Conservation (phyloP, 495 filamentous ascomycete species). For the Venustampulla echinocandica region DNA sequence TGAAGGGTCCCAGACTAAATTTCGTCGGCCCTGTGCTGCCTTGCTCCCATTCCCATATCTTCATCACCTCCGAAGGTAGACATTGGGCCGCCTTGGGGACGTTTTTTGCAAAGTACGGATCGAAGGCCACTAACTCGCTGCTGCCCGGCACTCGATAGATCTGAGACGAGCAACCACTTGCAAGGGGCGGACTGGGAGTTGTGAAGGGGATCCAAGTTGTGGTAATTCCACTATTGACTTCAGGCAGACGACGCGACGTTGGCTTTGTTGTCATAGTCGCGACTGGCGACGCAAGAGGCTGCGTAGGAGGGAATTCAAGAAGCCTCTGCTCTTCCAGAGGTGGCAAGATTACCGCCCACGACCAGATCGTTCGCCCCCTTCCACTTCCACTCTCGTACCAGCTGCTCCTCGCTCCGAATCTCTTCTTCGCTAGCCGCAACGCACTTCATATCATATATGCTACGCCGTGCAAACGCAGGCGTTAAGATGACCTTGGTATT, state of each 20-base stretch:
- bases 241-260: too few relatives aligned
- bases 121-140: slow-evolving; percentile 47
- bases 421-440: too few relatives aligned
- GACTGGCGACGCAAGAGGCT: slow-evolving; percentile 13
- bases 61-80: not conserved
- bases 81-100: not conserved
- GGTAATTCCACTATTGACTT: slow-evolving; percentile 5
- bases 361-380: not conserved
- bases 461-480: not conserved
- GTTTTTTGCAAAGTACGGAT: slow-evolving; percentile 60
- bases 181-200: slow-evolving; percentile 1
- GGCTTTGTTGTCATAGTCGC: slow-evolving; percentile 8
- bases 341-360: not conserved
- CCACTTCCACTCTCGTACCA: not conserved
- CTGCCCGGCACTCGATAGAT: slow-evolving; percentile 1
- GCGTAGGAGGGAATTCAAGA: too few relatives aligned
- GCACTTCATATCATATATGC: not conserved
- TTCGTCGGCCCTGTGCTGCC: not conserved
- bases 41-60: not conserved
- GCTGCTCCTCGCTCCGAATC: not conserved
- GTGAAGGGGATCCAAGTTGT: slow-evolving; percentile 10
- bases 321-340: too few relatives aligned
- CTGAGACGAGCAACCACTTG: slow-evolving; percentile 6
- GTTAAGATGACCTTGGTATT: slow-evolving; percentile 1
- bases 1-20: slow-evolving; percentile 2